These are phyloP conservation scores for Pyrus bretschneideri DNA, from an alignment of 306 rosid genomes.

Conservation along the genomic window DNA sequence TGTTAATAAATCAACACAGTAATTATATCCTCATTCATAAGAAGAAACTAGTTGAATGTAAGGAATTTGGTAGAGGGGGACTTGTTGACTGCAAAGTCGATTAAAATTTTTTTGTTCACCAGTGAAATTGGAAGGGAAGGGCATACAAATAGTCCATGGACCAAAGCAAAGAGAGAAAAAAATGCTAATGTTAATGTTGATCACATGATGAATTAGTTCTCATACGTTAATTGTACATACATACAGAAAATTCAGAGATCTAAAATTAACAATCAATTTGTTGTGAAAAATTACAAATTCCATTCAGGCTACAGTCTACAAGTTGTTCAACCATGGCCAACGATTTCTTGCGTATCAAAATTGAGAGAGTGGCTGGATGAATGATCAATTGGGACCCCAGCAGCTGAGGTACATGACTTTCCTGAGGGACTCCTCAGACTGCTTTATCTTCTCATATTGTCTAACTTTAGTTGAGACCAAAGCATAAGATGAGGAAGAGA, in stretches of 20 bases:
- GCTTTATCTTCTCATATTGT: slow-evolving; percentile 33
- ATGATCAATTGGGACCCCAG: slow-evolving; percentile 51
- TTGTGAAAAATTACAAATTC: background rate
- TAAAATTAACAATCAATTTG: background rate
- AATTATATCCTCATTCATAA: too few species aligned
- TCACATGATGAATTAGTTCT: background rate
- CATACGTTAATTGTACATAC: background rate
- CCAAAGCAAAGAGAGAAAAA: background rate
- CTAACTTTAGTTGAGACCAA: slow-evolving; percentile 22
- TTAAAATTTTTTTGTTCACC: background rate
- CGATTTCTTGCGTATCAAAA: background rate
- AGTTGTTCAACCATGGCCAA: background rate
- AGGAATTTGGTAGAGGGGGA: too few species aligned
- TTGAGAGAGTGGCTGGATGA: background rate
- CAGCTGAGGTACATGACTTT: slow-evolving; percentile 57
- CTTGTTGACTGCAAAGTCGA: too few species aligned
- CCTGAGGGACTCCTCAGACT: slow-evolving; percentile 63
- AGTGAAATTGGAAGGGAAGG: background rate
- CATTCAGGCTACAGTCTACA: background rate
- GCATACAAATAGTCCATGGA: background rate
- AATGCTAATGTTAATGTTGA: background rate
- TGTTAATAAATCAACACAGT: too few species aligned
- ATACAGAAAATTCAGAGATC: background rate
- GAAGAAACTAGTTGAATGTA: too few species aligned
- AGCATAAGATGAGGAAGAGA: slow-evolving; percentile 30